These are phyloP conservation scores for Xylaria sp. DNA, from an alignment of 2,329 filamentous ascomycete species.

Conservation along the genomic window DNA sequence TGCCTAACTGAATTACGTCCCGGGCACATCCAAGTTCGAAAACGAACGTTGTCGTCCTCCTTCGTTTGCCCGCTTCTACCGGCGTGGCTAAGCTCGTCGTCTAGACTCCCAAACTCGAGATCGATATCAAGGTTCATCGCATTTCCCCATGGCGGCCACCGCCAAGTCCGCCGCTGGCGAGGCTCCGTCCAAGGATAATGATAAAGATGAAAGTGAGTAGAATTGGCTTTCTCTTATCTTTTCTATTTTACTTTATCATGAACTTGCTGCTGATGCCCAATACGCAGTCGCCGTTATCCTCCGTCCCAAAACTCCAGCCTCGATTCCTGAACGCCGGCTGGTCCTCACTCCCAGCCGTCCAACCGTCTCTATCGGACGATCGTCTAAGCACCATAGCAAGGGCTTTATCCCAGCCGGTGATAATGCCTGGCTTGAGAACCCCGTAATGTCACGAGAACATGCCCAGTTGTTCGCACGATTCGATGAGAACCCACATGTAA, in stretches of 20 bases:
- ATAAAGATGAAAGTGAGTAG: slow-evolving; percentile 34
- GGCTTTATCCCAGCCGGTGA: slow-evolving; percentile 53
- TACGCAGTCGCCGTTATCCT: slow-evolving; percentile 25
- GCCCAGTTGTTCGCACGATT: slow-evolving; percentile 63
- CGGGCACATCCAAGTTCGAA: background rate
- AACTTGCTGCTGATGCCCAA: slow-evolving; percentile 38
- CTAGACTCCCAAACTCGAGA: background rate
- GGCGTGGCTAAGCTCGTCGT: background rate
- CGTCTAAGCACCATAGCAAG: slow-evolving; percentile 58
- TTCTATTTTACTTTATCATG: background rate
- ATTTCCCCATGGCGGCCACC: slow-evolving; percentile 26
- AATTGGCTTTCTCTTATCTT: background rate
- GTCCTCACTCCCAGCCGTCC: slow-evolving; percentile 43
- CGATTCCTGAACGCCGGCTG: slow-evolving; percentile 46
- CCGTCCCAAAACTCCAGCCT: slow-evolving; percentile 18
- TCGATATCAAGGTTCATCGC: background rate
- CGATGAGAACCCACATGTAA: slow-evolving; percentile 43
- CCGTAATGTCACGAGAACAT: slow-evolving; percentile 77
- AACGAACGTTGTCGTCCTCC: background rate
- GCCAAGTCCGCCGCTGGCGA: slow-evolving; percentile 18
- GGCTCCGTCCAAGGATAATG: slow-evolving; percentile 18
- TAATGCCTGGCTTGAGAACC: slow-evolving; percentile 76
- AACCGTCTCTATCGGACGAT: slow-evolving; percentile 54
- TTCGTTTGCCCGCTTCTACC: background rate
- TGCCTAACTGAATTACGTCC: background rate